Evolutionary conservation across 176 grass and related monocot genomes (phyloP), one percentile per base, ranked within the genome.

Genomic region (Cenchrus fungigraminus): DNA sequence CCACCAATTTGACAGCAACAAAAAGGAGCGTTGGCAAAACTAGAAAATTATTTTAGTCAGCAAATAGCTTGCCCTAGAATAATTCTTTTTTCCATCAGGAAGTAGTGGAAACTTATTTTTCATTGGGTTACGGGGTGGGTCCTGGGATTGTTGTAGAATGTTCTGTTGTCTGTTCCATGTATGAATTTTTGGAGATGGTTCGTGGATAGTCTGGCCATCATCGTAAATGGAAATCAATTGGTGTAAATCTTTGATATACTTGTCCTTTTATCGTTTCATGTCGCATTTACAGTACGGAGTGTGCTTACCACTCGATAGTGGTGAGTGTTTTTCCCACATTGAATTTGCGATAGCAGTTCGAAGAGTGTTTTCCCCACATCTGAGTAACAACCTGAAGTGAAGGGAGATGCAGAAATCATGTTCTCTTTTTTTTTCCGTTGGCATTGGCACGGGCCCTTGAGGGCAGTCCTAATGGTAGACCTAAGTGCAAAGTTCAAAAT

Each of bases 41-140:
- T 86, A 79, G 71, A 20, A 69, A 71, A 69, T 71, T 85, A 81
- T 84, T 87, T 55, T 91, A 80, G 89, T 61, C 74, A 70, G 74
- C 69, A 88, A 76, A 70, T 86, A 83, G 61, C 58, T 47, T 80
- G 75, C 68, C 47, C 68, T 83, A 42, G 55, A 87, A 86, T 40
- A 81, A 79, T 86, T 76, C 46, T 78, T 81, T 79, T 79, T 78
- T 83, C 70, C 46, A 74, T 80, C 17, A 74, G 68, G 53, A 65
- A 50, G 34, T 63, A 65, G 84, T 58, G 62, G 55, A 66, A 68
- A 34, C 67, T 76, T 76, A 62, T 9, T 50, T 20, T 80, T 22
- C 50, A 34, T 71, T 71, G 34, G 17, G 57, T 80, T 65, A 54
- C 37, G 43, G 74, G 74, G 42, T 46, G 62, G 12, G 55, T 71